These are phyloP conservation scores for Closterium sp. DNA, from an alignment of 139 green algal genomes.

Conservation along the genomic window DNA sequence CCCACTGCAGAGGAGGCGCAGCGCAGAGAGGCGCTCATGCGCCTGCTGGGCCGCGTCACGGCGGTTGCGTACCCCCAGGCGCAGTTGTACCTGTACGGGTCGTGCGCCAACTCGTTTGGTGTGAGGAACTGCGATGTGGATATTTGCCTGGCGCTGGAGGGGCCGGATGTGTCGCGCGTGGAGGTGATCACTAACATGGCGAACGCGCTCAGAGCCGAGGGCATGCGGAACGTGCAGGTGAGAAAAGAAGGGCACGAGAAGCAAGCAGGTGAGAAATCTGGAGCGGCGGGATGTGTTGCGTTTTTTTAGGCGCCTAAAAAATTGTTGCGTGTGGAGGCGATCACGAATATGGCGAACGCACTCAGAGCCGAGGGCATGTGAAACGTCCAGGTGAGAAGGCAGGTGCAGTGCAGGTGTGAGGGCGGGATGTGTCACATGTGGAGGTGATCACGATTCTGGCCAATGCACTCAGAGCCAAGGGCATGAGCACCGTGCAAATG, in stretches of 20 bases:
- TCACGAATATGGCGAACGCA: conserved; percentile 30
- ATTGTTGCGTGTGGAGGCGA: neutral
- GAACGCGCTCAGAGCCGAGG: conserved; percentile 28
- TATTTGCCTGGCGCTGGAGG: conserved; percentile 48
- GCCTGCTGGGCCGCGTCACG: conserved; percentile 4
- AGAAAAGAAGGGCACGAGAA: neutral
- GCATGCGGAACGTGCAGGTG: conserved; percentile 53
- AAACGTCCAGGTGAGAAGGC: conserved; percentile 29
- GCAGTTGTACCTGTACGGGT: conserved; percentile 52
- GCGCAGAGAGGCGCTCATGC: neutral
- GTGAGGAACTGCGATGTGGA: conserved; percentile 52
- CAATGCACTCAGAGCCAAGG: too few relatives aligned
- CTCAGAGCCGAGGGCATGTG: conserved; percentile 33
- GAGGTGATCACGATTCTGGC: too few relatives aligned
- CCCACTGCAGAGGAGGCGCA: conserved; percentile 23
- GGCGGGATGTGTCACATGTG: too few relatives aligned
- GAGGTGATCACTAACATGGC: conserved; percentile 43
- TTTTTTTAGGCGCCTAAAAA: too few relatives aligned
- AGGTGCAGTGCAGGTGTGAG: too few relatives aligned
- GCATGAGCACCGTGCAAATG: too few relatives aligned
- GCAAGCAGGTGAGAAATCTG: neutral
- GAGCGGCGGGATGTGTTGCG: neutral
- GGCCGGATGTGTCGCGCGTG: conserved; percentile 7
- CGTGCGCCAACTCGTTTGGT: conserved; percentile 52
- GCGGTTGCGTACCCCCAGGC: neutral